Base-by-base conservation (phyloP, 805 yeast species). In the Zygotorulaspora danielsina region DNA sequence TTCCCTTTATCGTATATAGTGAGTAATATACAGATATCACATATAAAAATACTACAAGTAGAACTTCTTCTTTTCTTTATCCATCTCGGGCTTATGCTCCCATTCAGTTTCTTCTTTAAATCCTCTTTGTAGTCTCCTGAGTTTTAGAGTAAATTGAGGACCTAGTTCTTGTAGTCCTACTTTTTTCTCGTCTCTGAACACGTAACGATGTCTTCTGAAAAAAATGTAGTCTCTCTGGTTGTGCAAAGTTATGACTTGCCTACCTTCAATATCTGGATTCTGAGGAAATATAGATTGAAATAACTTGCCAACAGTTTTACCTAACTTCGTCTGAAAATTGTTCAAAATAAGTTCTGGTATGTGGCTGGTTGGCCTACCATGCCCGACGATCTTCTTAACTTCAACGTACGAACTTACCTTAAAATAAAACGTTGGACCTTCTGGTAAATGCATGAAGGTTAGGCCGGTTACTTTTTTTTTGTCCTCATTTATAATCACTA, bases 1-100 rank as follows among this genome's bases (percentile, higher is more conserved):
- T 31, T 39, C 43, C 46, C 42, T 38, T 39, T 39, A 44, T 35
- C 46, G 41, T 44, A 24, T 15, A n/a, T 19, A 11, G 18, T 31
- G 38, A 38, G 10, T 10, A 13, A 19, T 15, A 20, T 21, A 20
- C 13, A 15, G 16, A 29, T 30, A 16, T 17, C 11, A 12, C 11
- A 25, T 25, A 6, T 13, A 19, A 15, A 8, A 15, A 15, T 12
- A n/a, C 55, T 69, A 90, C 51, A 90, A 67, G 58, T 87, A 82
- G 61, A 90, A 90, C 75, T 86, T 88, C 66, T 81, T 80, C 79
- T 89, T 90, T 63, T 90, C 97, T 55, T 83, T 82, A 63, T 93
- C 97, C 97, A 93, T 89, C 49, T 85, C 95, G 3, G 96, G 81
- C 52, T 86, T 78, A 66, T 88, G 95, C 64, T 93, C 97, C 97